Conservation (phyloP, 2,329 filamentous ascomycete species). For the Aspergillus aculeatinus region DNA sequence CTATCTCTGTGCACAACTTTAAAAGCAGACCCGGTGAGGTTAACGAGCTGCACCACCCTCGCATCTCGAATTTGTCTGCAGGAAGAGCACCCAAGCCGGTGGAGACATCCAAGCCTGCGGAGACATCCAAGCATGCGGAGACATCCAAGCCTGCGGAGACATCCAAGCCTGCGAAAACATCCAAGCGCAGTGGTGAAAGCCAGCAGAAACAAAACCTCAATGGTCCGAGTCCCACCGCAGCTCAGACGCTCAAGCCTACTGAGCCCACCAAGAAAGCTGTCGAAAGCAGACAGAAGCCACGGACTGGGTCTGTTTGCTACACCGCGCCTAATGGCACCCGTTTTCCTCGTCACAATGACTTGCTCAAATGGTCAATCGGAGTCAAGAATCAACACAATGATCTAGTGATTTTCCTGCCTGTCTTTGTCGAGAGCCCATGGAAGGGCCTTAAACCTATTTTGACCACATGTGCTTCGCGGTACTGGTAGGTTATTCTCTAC, state of each 20-base stretch:
- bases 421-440: slow-evolving; percentile 25
- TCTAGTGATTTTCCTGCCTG: slow-evolving; percentile 19
- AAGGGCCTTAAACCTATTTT: slow-evolving; percentile 13
- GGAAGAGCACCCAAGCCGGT: neutral
- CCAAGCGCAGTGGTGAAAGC: neutral
- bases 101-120: neutral
- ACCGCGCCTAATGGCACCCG: slow-evolving; percentile 25
- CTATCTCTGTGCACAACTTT: neutral
- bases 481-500: slow-evolving; percentile 3
- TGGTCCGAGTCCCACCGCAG: neutral
- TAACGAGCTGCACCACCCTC: neutral
- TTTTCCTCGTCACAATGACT: slow-evolving; percentile 13
- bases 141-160: too few relatives aligned
- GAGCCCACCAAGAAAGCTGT: neutral
- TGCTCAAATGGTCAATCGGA: slow-evolving; percentile 19
- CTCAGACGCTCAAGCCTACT: neutral
- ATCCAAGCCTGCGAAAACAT: too few relatives aligned
- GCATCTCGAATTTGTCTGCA: neutral
- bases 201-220: neutral
- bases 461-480: slow-evolving; percentile 5
- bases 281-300: neutral
- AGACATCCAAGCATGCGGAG: neutral
- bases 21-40: neutral
- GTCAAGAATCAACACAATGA: slow-evolving; percentile 12
- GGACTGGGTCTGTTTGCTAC: slow-evolving; percentile 10